These are phyloP conservation scores for Nemania bipapillata DNA, from an alignment of 2,329 filamentous ascomycete genomes.

Conservation along the genomic window DNA sequence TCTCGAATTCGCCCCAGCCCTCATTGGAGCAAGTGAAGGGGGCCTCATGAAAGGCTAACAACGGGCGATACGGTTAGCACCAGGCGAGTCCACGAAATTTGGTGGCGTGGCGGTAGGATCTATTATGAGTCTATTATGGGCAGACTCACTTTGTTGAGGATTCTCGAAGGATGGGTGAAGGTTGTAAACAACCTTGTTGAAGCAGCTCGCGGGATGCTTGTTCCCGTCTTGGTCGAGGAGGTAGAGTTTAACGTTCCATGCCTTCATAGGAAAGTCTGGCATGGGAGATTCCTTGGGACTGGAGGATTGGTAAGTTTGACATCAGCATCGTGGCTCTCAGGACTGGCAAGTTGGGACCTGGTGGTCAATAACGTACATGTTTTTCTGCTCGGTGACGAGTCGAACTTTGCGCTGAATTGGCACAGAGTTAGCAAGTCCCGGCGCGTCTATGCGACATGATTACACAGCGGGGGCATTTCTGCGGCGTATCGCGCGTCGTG, in stretches of 20 bases:
- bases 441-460: neutral
- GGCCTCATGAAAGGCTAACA: slow-evolving; percentile 78
- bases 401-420: slow-evolving; percentile 83
- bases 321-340: slow-evolving; percentile 36
- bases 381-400: slow-evolving; percentile 89
- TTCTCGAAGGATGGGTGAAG: slow-evolving; percentile 94
- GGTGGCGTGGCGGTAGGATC: neutral
- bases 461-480: neutral
- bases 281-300: slow-evolving; percentile 83
- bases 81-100: neutral
- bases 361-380: slow-evolving; percentile 72
- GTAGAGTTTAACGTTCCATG: slow-evolving; percentile 89
- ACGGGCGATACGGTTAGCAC: slow-evolving; percentile 33
- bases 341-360: neutral
- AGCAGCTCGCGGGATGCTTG: slow-evolving; percentile 82
- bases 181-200: slow-evolving; percentile 92
- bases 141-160: slow-evolving; percentile 79
- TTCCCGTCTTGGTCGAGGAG: slow-evolving; percentile 87
- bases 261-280: slow-evolving; percentile 90
- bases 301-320: slow-evolving; percentile 37
- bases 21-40: slow-evolving; percentile 93
- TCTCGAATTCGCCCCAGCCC: slow-evolving; percentile 99
- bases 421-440: slow-evolving; percentile 41
- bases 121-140: neutral
- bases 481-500: neutral